A percentile compares a stretch with the other conserved stretches of the same genome.
Conservation (phyloP, 352 stramenopile species). For the Globisporangium nagaii region DNA sequence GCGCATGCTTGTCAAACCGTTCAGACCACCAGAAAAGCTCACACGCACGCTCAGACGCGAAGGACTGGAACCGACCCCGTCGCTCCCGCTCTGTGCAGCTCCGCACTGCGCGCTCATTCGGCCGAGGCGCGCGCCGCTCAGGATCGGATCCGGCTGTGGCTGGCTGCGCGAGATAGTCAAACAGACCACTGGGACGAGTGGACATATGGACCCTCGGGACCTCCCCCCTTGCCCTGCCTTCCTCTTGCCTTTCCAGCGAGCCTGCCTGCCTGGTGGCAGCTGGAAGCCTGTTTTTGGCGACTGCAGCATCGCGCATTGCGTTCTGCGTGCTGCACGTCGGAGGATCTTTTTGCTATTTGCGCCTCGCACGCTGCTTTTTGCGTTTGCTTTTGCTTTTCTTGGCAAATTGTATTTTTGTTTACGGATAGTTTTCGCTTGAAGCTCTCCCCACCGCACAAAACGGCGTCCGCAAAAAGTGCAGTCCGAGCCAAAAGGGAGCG, state of each 20-base stretch:
- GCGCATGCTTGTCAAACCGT: constrained; percentile 4
- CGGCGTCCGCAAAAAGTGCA: neutral
- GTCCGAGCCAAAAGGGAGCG: too few species aligned
- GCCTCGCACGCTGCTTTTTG: too few species aligned
- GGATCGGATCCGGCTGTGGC: too few species aligned
- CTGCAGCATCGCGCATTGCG: too few species aligned
- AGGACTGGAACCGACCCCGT: neutral
- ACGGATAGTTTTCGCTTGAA: constrained; percentile 8
- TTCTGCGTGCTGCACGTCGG: too few species aligned
- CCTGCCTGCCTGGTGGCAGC: too few species aligned
- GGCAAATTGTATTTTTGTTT: constrained; percentile 3
- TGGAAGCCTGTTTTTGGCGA: too few species aligned
- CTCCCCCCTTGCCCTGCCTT: too few species aligned
- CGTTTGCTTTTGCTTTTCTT: too few species aligned
- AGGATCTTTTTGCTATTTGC: too few species aligned
- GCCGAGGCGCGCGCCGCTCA: neutral
- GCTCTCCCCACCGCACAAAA: constrained; percentile 2
- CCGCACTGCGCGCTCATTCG: neutral
- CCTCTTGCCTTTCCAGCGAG: too few species aligned
- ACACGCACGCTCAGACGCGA: neutral
- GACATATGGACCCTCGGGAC: neutral
- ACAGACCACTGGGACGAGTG: constrained; percentile 7
- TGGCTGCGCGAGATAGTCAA: neutral
- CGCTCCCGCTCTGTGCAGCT: neutral
- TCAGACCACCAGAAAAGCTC: constrained; percentile 5